Percentiles rank a stretch among this genome's conserved stretches.
Conservation (phyloP, 73 alveolate genomes). For the Paramecium bursaria region DNA sequence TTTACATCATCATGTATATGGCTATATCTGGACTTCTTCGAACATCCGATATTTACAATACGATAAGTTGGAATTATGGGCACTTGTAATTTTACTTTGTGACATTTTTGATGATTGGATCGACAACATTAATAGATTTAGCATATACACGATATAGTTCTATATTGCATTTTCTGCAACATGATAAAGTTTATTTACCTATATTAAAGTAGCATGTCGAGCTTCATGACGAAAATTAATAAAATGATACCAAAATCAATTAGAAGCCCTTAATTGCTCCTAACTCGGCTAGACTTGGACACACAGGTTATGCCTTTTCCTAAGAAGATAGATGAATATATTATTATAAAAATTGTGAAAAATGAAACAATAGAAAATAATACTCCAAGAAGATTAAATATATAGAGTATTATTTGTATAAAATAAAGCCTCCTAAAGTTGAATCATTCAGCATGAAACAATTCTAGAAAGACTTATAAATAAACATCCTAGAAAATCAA, state of each 20-base stretch:
- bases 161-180: background rate
- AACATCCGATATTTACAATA: constrained; percentile 1
- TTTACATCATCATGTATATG: background rate
- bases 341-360: too few relatives aligned
- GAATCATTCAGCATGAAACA: constrained; percentile 39
- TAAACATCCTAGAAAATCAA: constrained; percentile 19
- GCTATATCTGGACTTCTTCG: background rate
- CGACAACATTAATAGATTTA: constrained; percentile 8
- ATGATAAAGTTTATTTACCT: constrained; percentile 50
- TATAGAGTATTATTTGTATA: too few relatives aligned
- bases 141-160: background rate
- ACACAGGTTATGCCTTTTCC: constrained; percentile 53
- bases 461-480: constrained; percentile 17
- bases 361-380: too few relatives aligned
- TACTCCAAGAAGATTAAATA: too few relatives aligned
- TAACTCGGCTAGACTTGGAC: background rate
- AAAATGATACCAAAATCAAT: constrained; percentile 1
- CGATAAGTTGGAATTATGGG: background rate
- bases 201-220: constrained; percentile 53
- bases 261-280: background rate
- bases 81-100: constrained; percentile 33
- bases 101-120: constrained; percentile 1
- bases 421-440: constrained; percentile 2
- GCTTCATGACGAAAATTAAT: constrained; percentile 30
- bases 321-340: constrained; percentile 34